Conservation (phyloP, 257 asterid species). For the Phtheirospermum japonicum region DNA sequence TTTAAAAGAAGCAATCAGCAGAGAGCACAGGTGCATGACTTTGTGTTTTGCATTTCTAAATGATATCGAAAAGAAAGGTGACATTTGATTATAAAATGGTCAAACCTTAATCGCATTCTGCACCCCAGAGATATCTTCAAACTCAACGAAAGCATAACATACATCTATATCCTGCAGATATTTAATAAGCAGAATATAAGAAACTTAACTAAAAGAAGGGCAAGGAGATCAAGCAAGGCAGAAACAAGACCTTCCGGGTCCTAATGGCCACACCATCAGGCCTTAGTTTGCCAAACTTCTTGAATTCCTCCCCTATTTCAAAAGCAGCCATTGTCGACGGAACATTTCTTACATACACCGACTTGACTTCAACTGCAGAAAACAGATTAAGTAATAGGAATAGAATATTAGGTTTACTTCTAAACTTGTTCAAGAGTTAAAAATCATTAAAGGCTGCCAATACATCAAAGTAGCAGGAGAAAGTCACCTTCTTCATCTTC, state of each 20-base stretch:
- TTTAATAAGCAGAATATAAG: conserved; percentile 16
- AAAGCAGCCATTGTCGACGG: conserved; percentile 88
- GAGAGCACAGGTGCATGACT: background rate
- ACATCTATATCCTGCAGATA: conserved; percentile 82
- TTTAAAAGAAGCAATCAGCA: background rate
- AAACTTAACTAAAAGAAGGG: conserved; percentile 9
- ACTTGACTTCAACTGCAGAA: conserved; percentile 73
- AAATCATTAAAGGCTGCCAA: conserved; percentile 10
- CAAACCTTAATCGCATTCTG: conserved; percentile 92
- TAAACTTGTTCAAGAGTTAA: background rate
- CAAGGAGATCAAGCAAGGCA: conserved; percentile 10
- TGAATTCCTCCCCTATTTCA: conserved; percentile 90
- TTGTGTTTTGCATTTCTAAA: background rate
- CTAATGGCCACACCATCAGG: conserved; percentile 96
- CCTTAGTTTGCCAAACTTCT: conserved; percentile 80
- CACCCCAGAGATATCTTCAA: conserved; percentile 85
- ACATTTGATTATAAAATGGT: conserved; percentile 1
- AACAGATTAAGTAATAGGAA: background rate
- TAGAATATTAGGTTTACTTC: background rate
- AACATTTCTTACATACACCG: conserved; percentile 91
- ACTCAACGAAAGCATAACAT: conserved; percentile 95
- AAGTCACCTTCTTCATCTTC: conserved; percentile 83
- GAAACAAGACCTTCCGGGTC: conserved; percentile 82
- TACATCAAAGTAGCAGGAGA: background rate
- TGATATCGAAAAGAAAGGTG: background rate